A percentile compares a stretch with the other conserved stretches of the same genome.
These are phyloP conservation scores for Trichophyton rubrum DNA, from an alignment of 2,329 filamentous ascomycete species.

Conservation along the genomic window DNA sequence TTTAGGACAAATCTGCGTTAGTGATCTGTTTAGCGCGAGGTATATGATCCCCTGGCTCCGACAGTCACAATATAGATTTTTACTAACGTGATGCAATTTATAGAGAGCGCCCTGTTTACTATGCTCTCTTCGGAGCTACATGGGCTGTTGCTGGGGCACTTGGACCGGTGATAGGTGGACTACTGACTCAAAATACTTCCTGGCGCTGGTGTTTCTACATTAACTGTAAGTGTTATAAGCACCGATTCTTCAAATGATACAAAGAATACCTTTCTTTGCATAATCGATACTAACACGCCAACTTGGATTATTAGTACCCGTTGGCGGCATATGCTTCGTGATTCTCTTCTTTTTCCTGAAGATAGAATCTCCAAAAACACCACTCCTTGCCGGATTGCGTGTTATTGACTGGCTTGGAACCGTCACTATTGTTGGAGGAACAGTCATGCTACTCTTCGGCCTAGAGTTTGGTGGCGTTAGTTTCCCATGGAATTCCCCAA, in stretches of 20 bases:
- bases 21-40: constrained; percentile 51
- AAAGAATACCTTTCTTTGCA: background rate
- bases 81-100: background rate
- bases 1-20: constrained; percentile 51
- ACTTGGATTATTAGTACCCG: constrained; percentile 33
- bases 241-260: background rate
- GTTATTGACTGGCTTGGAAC: constrained; percentile 54
- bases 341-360: constrained; percentile 50
- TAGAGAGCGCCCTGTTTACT: constrained; percentile 47
- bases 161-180: constrained; percentile 14
- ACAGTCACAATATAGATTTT: background rate
- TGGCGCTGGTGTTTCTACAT: constrained; percentile 53
- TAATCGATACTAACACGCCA: background rate
- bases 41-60: constrained; percentile 14
- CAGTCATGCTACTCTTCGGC: constrained; percentile 74
- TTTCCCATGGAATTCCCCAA: constrained; percentile 62
- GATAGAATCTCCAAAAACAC: constrained; percentile 49
- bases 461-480: constrained; percentile 70
- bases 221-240: constrained; percentile 35
- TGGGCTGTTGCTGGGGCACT: constrained; percentile 35
- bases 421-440: constrained; percentile 57
- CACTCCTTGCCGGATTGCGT: constrained; percentile 44
- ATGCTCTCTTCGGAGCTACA: constrained; percentile 49
- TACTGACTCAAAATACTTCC: constrained; percentile 11
- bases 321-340: constrained; percentile 47